These are phyloP conservation scores for Plenodomus lindquistii DNA, from an alignment of 2,329 filamentous ascomycete genomes.

Conservation along the genomic window DNA sequence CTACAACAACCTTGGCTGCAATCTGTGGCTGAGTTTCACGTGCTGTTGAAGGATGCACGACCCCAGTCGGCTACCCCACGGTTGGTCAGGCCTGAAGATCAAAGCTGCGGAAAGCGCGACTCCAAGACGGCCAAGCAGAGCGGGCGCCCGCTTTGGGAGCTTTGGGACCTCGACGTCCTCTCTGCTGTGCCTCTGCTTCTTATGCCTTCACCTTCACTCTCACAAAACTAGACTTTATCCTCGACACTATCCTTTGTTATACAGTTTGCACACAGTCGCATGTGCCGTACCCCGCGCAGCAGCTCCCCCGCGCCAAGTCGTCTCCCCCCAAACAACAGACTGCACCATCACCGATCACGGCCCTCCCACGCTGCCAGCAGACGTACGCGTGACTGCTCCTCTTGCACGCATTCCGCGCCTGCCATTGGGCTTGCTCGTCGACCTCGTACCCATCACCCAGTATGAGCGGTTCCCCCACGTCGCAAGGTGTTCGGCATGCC, in stretches of 20 bases:
- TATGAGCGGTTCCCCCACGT: slow-evolving; percentile 43
- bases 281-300: slow-evolving; percentile 13
- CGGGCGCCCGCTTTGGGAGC: slow-evolving; percentile 17
- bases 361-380: slow-evolving; percentile 26
- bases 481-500: slow-evolving; percentile 29
- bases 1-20: neutral
- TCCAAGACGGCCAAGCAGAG: slow-evolving; percentile 32
- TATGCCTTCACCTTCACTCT: neutral
- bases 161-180: neutral
- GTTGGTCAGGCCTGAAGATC: slow-evolving; percentile 9
- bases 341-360: slow-evolving; percentile 30
- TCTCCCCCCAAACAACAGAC: slow-evolving; percentile 26
- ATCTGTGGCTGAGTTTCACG: neutral
- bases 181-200: neutral
- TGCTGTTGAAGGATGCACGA: neutral
- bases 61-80: slow-evolving; percentile 5
- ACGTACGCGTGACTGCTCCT: slow-evolving; percentile 17
- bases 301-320: slow-evolving; percentile 37
- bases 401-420: slow-evolving; percentile 21
- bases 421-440: slow-evolving; percentile 21
- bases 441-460: slow-evolving; percentile 26
- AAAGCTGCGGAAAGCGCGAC: slow-evolving; percentile 14
- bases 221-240: neutral
- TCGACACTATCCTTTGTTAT: neutral
- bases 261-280: neutral